phyloP scores from a whole-genome alignment of 2,329 filamentous ascomycete species.

The Xylariaceae sp. region DNA sequence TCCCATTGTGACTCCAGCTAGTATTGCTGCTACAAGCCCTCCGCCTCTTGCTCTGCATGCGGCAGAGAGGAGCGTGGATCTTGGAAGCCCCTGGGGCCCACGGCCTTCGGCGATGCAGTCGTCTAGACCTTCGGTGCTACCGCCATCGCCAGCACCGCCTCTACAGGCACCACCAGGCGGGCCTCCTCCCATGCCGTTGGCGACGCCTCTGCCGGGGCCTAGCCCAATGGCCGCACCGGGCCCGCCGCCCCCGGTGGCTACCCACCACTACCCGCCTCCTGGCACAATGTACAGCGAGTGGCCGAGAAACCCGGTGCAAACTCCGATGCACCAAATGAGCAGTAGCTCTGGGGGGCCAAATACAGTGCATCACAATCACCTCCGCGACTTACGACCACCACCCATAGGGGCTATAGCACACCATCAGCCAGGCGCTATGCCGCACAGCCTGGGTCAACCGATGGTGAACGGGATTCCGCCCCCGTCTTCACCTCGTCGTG shows the following conservation, averaged over 20 bases:
- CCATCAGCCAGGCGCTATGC: conserved; percentile 32
- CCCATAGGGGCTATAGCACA: conserved; percentile 34
- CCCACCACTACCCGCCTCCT: conserved; percentile 32
- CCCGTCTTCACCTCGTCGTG: conserved; percentile 40
- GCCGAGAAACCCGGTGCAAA: conserved; percentile 42
- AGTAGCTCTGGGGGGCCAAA: conserved; percentile 30
- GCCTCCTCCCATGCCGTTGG: conserved; percentile 18
- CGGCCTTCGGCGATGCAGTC: conserved; percentile 15
- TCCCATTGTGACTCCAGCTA: conserved; percentile 15
- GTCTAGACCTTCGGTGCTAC: conserved; percentile 11
- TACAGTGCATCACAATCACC: conserved; percentile 23
- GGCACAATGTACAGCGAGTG: conserved; percentile 37
- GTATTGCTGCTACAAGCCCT: conserved; percentile 16
- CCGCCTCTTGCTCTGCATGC: conserved; percentile 17
- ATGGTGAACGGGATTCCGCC: conserved; percentile 39
- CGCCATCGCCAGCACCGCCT: conserved; percentile 10
- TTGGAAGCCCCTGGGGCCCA: conserved; percentile 16
- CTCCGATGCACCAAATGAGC: conserved; percentile 43
- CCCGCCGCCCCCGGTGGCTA: conserved; percentile 25
- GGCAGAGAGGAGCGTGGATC: conserved; percentile 13
- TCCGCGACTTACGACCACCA: conserved; percentile 43
- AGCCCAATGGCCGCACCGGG: conserved; percentile 28
- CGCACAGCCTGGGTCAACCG: conserved; percentile 33
- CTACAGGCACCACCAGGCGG: conserved; percentile 18
- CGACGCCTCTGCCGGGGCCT: conserved; percentile 17